These are phyloP conservation scores for Neonectria neomacrospora DNA, from an alignment of 2,329 filamentous ascomycete species.

Conservation along the genomic window DNA sequence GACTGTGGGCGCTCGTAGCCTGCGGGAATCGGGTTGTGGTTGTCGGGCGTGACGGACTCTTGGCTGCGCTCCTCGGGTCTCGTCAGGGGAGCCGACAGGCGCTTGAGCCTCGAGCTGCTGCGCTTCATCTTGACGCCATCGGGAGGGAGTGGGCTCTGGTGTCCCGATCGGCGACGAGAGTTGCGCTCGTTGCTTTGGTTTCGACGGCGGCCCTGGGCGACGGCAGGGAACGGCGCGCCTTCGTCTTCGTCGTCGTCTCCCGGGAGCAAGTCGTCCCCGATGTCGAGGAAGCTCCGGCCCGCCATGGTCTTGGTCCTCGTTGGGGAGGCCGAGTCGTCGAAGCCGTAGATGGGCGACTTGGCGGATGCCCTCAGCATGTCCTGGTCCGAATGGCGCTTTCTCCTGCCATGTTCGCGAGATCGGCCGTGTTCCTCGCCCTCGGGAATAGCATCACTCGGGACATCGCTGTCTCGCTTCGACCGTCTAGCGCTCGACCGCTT, in stretches of 20 bases:
- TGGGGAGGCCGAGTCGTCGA: slow-evolving; percentile 37
- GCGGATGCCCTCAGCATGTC: slow-evolving; percentile 15
- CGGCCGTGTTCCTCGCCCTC: slow-evolving; percentile 53
- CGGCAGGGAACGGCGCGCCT: slow-evolving; percentile 75
- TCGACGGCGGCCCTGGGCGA: slow-evolving; percentile 69
- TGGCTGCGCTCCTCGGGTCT: slow-evolving; percentile 51
- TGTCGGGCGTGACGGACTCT: slow-evolving; percentile 43
- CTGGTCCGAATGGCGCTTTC: slow-evolving; percentile 29
- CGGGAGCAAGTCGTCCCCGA: slow-evolving; percentile 45
- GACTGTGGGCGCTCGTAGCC: slow-evolving; percentile 80
- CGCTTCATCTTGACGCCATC: slow-evolving; percentile 62
- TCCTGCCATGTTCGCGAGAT: slow-evolving; percentile 33
- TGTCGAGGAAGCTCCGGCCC: slow-evolving; percentile 39
- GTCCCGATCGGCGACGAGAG: slow-evolving; percentile 59
- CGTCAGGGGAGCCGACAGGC: slow-evolving; percentile 63
- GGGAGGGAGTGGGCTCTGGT: slow-evolving; percentile 59
- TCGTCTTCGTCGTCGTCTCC: slow-evolving; percentile 62
- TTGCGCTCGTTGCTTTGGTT: slow-evolving; percentile 60
- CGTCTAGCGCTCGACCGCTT: slow-evolving; percentile 65
- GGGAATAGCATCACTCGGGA: slow-evolving; percentile 54
- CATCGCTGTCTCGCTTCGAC: slow-evolving; percentile 60
- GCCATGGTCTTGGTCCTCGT: slow-evolving; percentile 35
- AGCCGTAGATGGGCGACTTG: slow-evolving; percentile 35
- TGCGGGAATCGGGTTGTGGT: slow-evolving; percentile 51
- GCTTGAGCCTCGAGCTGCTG: slow-evolving; percentile 68